Base-by-base conservation (phyloP, 352 stramenopile genomes). In the Pythium phragmitis region DNA sequence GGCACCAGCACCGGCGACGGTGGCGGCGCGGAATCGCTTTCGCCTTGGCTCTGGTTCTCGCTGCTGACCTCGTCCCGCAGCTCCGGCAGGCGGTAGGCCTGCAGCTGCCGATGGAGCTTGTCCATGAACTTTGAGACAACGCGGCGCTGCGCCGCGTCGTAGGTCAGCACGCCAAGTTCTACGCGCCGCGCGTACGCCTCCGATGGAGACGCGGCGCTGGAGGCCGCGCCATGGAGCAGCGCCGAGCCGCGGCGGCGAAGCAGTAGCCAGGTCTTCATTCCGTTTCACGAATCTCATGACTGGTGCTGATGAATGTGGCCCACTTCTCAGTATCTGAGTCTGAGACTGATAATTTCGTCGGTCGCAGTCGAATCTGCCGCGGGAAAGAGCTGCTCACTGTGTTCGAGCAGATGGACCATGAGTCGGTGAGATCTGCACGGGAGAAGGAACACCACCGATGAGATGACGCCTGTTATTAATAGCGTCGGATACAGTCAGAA, bases 31-130 rank as follows among this genome's bases (percentile, higher is more conserved):
- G 26, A 30, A 2, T 30, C 26, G 11, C 21, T 33, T 1, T 37
- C 14, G 19, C 58, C 23, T 4, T 47, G 14, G 64, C n/a, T 9
- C 36, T 33, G 16, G 23, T 21, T 61, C 1, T 41, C 12, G 13
- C 57, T 36, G 13, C 59, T 28, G 9, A 37, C 2, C 14, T 43
- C 23, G 16, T 45, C 21, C 0, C 36, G 13, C 16, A 81, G 69
- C 14, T 70, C 54, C 9, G 85, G 85, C 28, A 92, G 66, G 6
- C 45, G 48, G 49, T 94, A 94, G 43, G 65, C 69, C 16, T 75
- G 52, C 8, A 94, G 57, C 39, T 77, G 79, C 17, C 47, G 48
- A 65, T 89, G 74, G 11, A 94, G 65, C 57, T 85, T 87, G 65
- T 94, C 80, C 16, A 94, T 59, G 50, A 82, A 75, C 52, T 67